Evolutionary conservation across 306 rosid genomes (phyloP).

Genomic region (Vicia faba): DNA sequence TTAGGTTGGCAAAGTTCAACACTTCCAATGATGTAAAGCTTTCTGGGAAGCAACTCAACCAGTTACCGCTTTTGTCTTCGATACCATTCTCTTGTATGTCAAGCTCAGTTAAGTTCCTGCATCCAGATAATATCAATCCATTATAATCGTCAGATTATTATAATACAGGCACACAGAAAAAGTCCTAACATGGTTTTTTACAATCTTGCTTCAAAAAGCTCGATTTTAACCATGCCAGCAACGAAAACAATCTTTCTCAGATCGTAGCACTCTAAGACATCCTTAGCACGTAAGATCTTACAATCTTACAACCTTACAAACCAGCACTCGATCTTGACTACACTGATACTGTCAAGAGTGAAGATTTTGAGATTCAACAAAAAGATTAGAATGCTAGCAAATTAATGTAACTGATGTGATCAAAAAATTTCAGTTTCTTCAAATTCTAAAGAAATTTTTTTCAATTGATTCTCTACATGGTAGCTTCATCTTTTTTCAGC

Average conservation of each 20-base stretch:
- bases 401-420: conserved; percentile 5
- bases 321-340: no score
- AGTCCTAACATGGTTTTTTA: no score
- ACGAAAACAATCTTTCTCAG: no score
- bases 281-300: no score
- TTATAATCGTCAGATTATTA: no score
- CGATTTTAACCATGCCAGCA: no score
- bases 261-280: no score
- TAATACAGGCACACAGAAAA: no score
- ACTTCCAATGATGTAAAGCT: conserved; percentile 75
- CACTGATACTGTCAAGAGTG: background rate
- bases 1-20: conserved; percentile 68
- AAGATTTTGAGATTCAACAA: conserved; percentile 9
- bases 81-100: conserved; percentile 83
- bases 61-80: conserved; percentile 65
- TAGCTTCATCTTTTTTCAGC: conserved; percentile 26
- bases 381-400: conserved; percentile 7
- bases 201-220: no score
- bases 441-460: conserved; percentile 23
- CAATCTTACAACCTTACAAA: no score
- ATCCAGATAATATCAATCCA: conserved; percentile 26
- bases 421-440: background rate
- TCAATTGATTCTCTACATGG: conserved; percentile 27
- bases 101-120: conserved; percentile 78
- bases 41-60: conserved; percentile 88